phyloP scores from a whole-genome alignment of 2,329 filamentous ascomycete genomes.

The Sordariomycetes sp. region DNA sequence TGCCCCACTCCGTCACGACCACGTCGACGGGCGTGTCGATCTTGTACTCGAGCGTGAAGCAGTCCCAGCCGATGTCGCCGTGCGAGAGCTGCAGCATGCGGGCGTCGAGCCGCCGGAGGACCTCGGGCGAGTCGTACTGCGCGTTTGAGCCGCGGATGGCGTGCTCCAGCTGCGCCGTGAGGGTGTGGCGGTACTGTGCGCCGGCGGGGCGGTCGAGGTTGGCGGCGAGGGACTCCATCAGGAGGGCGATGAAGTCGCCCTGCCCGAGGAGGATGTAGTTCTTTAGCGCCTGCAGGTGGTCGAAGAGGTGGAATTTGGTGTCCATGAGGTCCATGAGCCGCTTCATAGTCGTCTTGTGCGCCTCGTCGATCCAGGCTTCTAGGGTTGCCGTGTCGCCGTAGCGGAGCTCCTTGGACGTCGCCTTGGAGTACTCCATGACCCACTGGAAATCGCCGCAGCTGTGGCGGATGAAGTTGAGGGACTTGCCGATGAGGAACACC shows the following conservation, averaged over 20 bases:
- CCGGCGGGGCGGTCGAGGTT: constrained; percentile 95
- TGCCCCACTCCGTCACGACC: constrained; percentile 91
- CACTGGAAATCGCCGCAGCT: constrained; percentile 88
- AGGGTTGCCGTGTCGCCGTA: constrained; percentile 91
- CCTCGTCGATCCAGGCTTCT: constrained; percentile 88
- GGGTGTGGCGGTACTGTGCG: constrained; percentile 88
- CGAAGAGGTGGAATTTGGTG: constrained; percentile 87
- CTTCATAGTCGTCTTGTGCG: constrained; percentile 97
- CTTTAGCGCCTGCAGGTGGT: constrained; percentile 84
- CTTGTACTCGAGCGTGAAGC: constrained; percentile 97
- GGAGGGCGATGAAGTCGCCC: constrained; percentile 89
- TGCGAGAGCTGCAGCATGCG: constrained; percentile 95
- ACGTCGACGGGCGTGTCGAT: constrained; percentile 95
- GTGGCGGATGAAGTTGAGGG: constrained; percentile 94
- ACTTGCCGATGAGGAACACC: constrained; percentile 95
- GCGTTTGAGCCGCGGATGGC: constrained; percentile 95
- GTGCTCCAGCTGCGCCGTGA: constrained; percentile 96
- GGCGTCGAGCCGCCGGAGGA: constrained; percentile 85
- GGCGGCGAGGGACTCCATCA: constrained; percentile 91
- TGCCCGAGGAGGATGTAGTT: constrained; percentile 91
- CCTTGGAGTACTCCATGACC: constrained; percentile 93
- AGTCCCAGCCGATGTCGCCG: constrained; percentile 97
- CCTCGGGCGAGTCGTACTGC: constrained; percentile 87
- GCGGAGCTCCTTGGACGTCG: constrained; percentile 78
- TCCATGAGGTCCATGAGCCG: constrained; percentile 89